These are phyloP conservation scores for Daldinia eschscholtzii DNA, from an alignment of 2,329 filamentous ascomycete species.

Conservation along the genomic window DNA sequence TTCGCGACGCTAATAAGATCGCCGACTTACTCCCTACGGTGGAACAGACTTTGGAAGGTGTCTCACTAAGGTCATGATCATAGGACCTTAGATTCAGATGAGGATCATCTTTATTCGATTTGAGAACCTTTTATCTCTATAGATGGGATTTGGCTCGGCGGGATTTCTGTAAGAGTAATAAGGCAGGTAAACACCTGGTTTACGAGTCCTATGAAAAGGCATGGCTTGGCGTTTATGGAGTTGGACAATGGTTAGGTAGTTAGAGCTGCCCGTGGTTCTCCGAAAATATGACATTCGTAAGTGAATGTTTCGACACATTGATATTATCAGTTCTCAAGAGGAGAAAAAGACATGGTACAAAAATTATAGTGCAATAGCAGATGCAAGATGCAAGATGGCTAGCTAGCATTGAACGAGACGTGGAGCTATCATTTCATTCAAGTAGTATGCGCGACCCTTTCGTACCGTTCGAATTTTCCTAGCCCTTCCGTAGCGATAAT, in stretches of 20 bases:
- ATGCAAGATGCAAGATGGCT: slow-evolving; percentile 2
- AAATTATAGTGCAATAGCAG: slow-evolving; percentile 21
- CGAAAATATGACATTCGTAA: neutral
- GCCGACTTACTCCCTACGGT: slow-evolving; percentile 72
- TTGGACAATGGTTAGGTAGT: slow-evolving; percentile 12
- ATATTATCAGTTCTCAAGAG: neutral
- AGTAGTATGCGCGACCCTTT: slow-evolving; percentile 1
- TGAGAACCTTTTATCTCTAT: neutral
- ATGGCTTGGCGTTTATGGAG: slow-evolving; percentile 37
- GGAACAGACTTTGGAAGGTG: slow-evolving; percentile 68
- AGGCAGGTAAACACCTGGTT: slow-evolving; percentile 1
- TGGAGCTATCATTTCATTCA: slow-evolving; percentile 14
- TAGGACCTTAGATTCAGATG: neutral
- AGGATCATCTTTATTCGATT: neutral
- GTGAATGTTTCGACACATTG: slow-evolving; percentile 8
- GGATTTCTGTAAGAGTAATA: slow-evolving; percentile 27
- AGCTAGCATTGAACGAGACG: slow-evolving; percentile 21
- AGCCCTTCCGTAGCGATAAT: slow-evolving; percentile 13
- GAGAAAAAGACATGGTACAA: slow-evolving; percentile 2
- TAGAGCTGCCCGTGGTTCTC: neutral
- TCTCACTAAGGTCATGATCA: slow-evolving; percentile 41
- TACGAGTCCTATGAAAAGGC: slow-evolving; percentile 36
- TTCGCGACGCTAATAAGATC: slow-evolving; percentile 78
- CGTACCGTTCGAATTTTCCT: too few relatives aligned
- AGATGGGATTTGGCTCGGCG: neutral